A percentile compares a stretch with the other conserved stretches of the same genome.
phyloP scores from a whole-genome alignment of 2,329 filamentous ascomycete species.

The Diaporthe sp. region DNA sequence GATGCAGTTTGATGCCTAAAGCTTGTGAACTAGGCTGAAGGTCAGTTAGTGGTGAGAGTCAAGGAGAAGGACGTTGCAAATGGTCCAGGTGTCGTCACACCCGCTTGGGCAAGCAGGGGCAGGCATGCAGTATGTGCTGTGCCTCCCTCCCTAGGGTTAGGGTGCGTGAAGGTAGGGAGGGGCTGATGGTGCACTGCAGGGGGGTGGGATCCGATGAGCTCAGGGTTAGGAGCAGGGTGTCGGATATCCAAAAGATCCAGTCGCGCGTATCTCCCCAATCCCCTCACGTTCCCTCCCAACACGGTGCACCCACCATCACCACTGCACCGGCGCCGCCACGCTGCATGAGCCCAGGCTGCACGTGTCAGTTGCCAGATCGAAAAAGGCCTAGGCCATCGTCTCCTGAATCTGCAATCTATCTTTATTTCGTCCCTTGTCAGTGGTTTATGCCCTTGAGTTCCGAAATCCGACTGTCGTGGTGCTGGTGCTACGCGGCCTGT shows the following conservation, averaged over 20 bases:
- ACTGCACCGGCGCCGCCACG: background rate
- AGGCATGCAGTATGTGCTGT: background rate
- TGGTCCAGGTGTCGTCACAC: slow-evolving; percentile 19
- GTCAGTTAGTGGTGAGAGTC: background rate
- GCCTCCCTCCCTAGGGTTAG: background rate
- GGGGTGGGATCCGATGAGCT: too few relatives aligned
- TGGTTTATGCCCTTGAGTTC: slow-evolving; percentile 2
- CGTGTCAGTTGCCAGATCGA: slow-evolving; percentile 10
- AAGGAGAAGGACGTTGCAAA: background rate
- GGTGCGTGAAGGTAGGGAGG: background rate
- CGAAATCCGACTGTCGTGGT: slow-evolving; percentile 24
- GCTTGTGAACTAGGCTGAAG: background rate
- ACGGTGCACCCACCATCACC: background rate
- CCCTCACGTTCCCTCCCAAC: background rate
- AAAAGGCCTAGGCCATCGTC: background rate
- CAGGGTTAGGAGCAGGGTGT: background rate
- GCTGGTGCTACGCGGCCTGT: slow-evolving; percentile 15
- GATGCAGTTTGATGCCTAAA: slow-evolving; percentile 20
- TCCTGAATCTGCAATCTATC: slow-evolving; percentile 8
- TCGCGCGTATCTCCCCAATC: slow-evolving; percentile 2
- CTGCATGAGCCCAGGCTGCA: background rate
- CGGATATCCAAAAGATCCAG: background rate
- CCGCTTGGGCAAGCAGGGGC: background rate
- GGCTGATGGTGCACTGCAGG: too few relatives aligned
- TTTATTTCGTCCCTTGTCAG: slow-evolving; percentile 17